These are phyloP conservation scores for Glycyrrhiza uralensis DNA, from an alignment of 306 rosid genomes.

Conservation along the genomic window DNA sequence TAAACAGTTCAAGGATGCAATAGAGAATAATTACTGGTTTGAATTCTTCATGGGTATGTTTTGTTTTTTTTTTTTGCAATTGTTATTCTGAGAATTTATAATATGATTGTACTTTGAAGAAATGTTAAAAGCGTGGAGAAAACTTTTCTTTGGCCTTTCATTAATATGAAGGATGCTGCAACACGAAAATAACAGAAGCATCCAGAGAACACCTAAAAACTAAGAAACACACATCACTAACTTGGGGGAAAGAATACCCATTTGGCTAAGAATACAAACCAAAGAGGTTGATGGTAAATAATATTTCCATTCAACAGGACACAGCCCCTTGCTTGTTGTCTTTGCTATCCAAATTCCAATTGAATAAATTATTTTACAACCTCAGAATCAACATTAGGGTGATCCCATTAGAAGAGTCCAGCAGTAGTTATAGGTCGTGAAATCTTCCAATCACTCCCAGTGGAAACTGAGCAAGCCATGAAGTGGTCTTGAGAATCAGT, in stretches of 20 bases:
- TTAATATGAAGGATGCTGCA: neutral
- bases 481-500: constrained; percentile 13
- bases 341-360: constrained; percentile 8
- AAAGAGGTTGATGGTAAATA: neutral
- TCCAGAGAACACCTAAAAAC: neutral
- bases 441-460: neutral
- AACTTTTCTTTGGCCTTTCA: neutral
- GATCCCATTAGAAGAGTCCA: neutral
- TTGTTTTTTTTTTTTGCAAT: constrained; percentile 17
- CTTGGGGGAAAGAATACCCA: neutral
- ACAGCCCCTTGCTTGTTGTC: neutral
- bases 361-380: neutral
- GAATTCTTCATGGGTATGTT: constrained; percentile 96
- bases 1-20: constrained; percentile 92
- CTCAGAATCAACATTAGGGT: neutral
- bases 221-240: neutral
- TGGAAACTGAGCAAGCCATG: neutral
- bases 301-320: neutral
- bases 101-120: constrained; percentile 19
- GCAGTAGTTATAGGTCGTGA: neutral
- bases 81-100: neutral
- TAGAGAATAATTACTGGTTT: constrained; percentile 92
- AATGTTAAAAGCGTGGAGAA: constrained; percentile 15
- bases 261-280: neutral
- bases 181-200: neutral